phyloP scores from a whole-genome alignment of 805 yeast species.

The Wickerhamiella alocasiicola region DNA sequence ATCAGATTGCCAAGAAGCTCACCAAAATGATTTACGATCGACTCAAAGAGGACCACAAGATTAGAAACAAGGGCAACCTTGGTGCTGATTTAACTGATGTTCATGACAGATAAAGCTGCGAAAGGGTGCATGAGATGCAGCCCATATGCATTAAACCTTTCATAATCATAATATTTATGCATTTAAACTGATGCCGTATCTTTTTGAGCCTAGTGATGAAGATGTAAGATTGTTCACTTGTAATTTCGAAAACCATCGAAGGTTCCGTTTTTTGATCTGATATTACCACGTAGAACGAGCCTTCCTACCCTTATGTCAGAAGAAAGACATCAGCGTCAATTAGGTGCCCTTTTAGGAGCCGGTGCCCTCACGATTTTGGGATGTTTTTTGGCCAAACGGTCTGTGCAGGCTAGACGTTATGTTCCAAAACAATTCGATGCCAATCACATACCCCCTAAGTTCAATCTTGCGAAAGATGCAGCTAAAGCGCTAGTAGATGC shows the following conservation, averaged over 20 bases:
- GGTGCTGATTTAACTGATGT: conserved; percentile 24
- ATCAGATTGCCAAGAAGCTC: conserved; percentile 44
- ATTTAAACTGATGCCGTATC: no score
- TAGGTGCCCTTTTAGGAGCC: conserved; percentile 58
- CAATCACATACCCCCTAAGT: conserved; percentile 76
- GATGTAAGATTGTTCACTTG: no score
- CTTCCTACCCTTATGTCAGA: no score
- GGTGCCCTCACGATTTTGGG: conserved; percentile 61
- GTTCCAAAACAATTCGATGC: conserved; percentile 69
- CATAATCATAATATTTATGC: no score
- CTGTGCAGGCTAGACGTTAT: conserved; percentile 60
- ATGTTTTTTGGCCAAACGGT: conserved; percentile 61
- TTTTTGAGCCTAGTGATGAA: no score
- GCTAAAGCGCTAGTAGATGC: conserved; percentile 76
- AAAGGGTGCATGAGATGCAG: no score
- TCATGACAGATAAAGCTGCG: conserved; percentile 6
- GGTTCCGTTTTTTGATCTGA: no score
- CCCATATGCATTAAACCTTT: no score
- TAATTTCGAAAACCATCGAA: no score
- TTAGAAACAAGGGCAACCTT: conserved; percentile 33
- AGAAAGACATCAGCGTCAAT: conserved; percentile 43
- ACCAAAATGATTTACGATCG: conserved; percentile 51
- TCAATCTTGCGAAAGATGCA: conserved; percentile 71
- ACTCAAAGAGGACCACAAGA: conserved; percentile 42
- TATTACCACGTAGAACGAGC: no score